Conservation (phyloP, 2,329 filamentous ascomycete species). For the Alternaria consortialis region DNA sequence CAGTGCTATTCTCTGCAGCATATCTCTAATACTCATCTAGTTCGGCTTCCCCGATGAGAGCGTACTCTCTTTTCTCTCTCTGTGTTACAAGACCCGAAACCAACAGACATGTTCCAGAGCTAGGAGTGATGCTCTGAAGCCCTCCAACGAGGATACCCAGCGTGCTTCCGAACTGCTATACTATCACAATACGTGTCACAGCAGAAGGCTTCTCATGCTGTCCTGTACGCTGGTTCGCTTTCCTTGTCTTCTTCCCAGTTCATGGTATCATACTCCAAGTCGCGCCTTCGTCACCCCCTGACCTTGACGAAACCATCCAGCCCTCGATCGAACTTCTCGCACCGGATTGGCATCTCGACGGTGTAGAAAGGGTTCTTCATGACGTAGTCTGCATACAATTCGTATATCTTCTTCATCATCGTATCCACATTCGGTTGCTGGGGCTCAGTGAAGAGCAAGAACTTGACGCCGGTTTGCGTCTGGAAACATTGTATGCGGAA, state of each 20-base stretch:
- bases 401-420: slow-evolving; percentile 86
- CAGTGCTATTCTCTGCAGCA: background rate
- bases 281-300: slow-evolving; percentile 35
- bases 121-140: background rate
- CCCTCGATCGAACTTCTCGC: slow-evolving; percentile 93
- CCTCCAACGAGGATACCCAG: background rate
- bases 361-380: slow-evolving; percentile 99
- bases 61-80: background rate
- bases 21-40: background rate
- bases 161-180: background rate
- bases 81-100: background rate
- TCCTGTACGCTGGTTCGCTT: background rate
- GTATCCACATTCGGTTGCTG: slow-evolving; percentile 87
- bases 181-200: background rate
- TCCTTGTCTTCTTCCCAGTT: background rate
- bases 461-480: slow-evolving; percentile 93
- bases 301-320: slow-evolving; percentile 79
- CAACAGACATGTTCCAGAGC: background rate
- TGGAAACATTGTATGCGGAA: slow-evolving; percentile 97
- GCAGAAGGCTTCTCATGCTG: background rate
- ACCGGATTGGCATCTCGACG: slow-evolving; percentile 94
- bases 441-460: slow-evolving; percentile 91
- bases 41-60: background rate
- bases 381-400: slow-evolving; percentile 94
- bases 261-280: background rate